Percentiles rank a stretch among this genome's conserved stretches.
These are phyloP conservation scores for Pleurotus sapidus DNA, from an alignment of 768 basidiomycete genomes.

Conservation along the genomic window DNA sequence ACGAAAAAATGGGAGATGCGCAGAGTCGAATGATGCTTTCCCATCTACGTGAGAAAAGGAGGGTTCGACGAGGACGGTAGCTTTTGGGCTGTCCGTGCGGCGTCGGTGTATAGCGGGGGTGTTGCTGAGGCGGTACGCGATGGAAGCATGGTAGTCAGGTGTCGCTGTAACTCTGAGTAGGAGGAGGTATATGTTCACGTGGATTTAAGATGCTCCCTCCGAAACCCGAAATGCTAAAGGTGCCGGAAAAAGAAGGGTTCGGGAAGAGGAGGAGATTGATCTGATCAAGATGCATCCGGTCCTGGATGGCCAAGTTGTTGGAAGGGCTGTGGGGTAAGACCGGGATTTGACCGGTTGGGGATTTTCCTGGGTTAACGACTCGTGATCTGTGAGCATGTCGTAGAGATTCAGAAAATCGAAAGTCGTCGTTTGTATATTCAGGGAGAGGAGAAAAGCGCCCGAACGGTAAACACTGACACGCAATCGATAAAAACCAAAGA, in stretches of 20 bases:
- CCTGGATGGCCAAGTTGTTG: constrained; percentile 29
- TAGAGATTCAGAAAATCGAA: constrained; percentile 25
- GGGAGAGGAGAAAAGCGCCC: constrained; percentile 33
- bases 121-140: constrained; percentile 5
- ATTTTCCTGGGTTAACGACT: constrained; percentile 30
- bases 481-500: constrained; percentile 16
- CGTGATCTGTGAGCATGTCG: constrained; percentile 36
- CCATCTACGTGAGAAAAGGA: constrained; percentile 22
- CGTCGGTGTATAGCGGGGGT: neutral
- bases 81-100: constrained; percentile 1
- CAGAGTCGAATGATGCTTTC: constrained; percentile 25
- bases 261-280: constrained; percentile 21
- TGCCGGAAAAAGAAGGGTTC: constrained; percentile 5
- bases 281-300: constrained; percentile 30
- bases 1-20: constrained; percentile 12
- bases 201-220: constrained; percentile 5
- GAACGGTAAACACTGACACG: constrained; percentile 38
- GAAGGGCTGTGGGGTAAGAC: constrained; percentile 21
- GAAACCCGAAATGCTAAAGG: constrained; percentile 7
- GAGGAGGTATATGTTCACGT: constrained; percentile 8
- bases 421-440: constrained; percentile 32
- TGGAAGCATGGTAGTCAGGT: constrained; percentile 6
- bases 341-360: constrained; percentile 41
- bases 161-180: constrained; percentile 1
- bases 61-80: constrained; percentile 7